A percentile compares a stretch with the other conserved stretches of the same genome.
Evolutionary conservation across 2,329 filamentous ascomycete genomes (phyloP).

Genomic region (Penicillium sp.): DNA sequence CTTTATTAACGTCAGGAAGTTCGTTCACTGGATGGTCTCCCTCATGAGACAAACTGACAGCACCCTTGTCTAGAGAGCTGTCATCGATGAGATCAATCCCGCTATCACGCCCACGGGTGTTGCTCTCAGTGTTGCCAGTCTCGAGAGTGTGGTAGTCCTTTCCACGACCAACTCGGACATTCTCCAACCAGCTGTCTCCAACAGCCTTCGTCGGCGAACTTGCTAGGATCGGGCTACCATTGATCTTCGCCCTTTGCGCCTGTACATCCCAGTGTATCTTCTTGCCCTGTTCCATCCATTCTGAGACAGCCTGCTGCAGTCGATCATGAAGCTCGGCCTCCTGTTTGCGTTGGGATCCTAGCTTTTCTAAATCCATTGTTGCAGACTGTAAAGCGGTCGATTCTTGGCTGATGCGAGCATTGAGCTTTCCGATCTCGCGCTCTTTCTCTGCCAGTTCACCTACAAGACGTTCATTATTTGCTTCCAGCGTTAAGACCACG

Average conservation of each 20-base stretch:
- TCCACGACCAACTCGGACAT: slow-evolving; percentile 38
- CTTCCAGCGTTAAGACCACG: slow-evolving; percentile 32
- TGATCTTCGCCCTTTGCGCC: slow-evolving; percentile 38
- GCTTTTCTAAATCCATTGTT: slow-evolving; percentile 31
- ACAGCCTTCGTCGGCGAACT: slow-evolving; percentile 43
- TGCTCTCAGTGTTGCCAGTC: slow-evolving; percentile 26
- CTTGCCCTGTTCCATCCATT: slow-evolving; percentile 28
- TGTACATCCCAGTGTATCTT: slow-evolving; percentile 37
- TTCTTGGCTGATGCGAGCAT: slow-evolving; percentile 39
- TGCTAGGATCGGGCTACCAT: slow-evolving; percentile 28
- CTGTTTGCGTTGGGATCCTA: slow-evolving; percentile 35
- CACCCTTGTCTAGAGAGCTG: background rate
- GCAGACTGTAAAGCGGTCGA: slow-evolving; percentile 36
- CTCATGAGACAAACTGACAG: background rate
- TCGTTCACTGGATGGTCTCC: background rate
- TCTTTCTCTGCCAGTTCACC: slow-evolving; percentile 25
- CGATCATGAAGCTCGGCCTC: slow-evolving; percentile 36
- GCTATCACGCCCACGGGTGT: background rate
- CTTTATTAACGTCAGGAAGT: background rate
- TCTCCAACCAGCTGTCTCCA: slow-evolving; percentile 33
- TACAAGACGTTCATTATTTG: slow-evolving; percentile 32
- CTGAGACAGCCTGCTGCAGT: background rate
- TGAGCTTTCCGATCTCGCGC: slow-evolving; percentile 35
- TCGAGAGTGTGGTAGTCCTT: slow-evolving; percentile 37
- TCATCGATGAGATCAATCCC: background rate